phyloP scores from a whole-genome alignment of 108 stramenopile genomes.

The Skeletonema menzelii region DNA sequence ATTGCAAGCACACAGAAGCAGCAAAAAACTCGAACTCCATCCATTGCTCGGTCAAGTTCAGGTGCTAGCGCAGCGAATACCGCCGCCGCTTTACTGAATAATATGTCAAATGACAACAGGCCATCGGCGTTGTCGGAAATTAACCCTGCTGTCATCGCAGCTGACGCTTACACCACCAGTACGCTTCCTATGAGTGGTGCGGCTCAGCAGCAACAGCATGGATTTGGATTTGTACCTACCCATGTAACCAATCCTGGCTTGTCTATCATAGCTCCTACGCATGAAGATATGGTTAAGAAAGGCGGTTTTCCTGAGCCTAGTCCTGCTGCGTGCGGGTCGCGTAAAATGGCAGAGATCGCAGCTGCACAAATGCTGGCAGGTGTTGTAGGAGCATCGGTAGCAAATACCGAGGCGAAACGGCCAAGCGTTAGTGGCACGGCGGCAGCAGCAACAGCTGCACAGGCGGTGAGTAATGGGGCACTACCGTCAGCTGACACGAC shows the following conservation, averaged over 20 bases:
- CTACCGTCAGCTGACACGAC: neutral
- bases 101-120: neutral
- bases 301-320: constrained; percentile 83
- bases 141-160: neutral
- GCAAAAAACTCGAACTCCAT: constrained; percentile 8
- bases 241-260: constrained; percentile 21
- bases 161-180: neutral
- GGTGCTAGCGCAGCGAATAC: neutral
- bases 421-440: constrained; percentile 8
- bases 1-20: neutral
- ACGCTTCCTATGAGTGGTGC: neutral
- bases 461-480: neutral
- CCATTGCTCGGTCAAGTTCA: constrained; percentile 5
- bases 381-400: constrained; percentile 41
- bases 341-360: constrained; percentile 83
- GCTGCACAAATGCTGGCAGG: constrained; percentile 87
- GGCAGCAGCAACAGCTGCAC: neutral
- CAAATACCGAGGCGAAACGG: constrained; percentile 13
- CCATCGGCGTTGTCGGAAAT: neutral
- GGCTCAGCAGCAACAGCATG: constrained; percentile 10
- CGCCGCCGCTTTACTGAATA: neutral
- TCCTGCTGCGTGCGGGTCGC: constrained; percentile 85
- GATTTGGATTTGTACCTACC: constrained; percentile 32
- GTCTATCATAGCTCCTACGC: constrained; percentile 71
- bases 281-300: constrained; percentile 40